Percentiles rank a stretch among this genome's conserved stretches.
Conservation (phyloP, 352 stramenopile species). For the Bremia lactucae region DNA sequence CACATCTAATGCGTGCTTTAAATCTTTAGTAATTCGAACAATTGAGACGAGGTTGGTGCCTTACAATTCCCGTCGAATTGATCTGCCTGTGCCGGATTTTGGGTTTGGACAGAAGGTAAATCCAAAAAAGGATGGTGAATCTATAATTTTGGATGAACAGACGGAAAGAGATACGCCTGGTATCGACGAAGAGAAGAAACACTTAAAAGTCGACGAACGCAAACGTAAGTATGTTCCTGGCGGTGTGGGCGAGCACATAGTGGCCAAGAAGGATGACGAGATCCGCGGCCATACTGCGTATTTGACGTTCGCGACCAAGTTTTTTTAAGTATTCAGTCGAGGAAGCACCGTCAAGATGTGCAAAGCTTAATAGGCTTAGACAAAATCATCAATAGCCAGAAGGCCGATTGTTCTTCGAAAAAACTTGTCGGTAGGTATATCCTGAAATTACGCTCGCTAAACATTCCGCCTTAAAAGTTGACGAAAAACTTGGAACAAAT, state of each 20-base stretch:
- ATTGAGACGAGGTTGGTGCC: conserved; percentile 91
- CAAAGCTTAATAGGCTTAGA: too few relatives aligned
- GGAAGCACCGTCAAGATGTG: too few relatives aligned
- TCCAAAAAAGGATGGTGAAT: conserved; percentile 6
- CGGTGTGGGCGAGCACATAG: conserved; percentile 43
- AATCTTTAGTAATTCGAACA: conserved; percentile 55
- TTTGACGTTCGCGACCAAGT: conserved; percentile 80
- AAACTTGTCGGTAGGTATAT: too few relatives aligned
- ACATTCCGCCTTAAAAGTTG: too few relatives aligned
- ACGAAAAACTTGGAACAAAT: too few relatives aligned
- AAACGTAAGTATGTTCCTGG: conserved; percentile 47
- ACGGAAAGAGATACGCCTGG: conserved; percentile 2
- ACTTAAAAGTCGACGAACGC: conserved; percentile 22
- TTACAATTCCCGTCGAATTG: conserved; percentile 55
- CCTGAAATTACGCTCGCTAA: too few relatives aligned
- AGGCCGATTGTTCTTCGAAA: too few relatives aligned
- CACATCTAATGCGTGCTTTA: not conserved
- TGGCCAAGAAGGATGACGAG: conserved; percentile 80
- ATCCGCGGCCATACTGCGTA: conserved; percentile 83
- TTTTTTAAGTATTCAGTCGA: too few relatives aligned
- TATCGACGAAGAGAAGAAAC: conserved; percentile 19
- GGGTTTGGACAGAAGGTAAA: conserved; percentile 29
- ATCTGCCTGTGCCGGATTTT: conserved; percentile 67
- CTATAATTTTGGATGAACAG: not conserved
- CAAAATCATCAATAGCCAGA: too few relatives aligned